These are phyloP conservation scores for Colletotrichum simmondsii DNA, from an alignment of 2,329 filamentous ascomycete species.

Conservation along the genomic window DNA sequence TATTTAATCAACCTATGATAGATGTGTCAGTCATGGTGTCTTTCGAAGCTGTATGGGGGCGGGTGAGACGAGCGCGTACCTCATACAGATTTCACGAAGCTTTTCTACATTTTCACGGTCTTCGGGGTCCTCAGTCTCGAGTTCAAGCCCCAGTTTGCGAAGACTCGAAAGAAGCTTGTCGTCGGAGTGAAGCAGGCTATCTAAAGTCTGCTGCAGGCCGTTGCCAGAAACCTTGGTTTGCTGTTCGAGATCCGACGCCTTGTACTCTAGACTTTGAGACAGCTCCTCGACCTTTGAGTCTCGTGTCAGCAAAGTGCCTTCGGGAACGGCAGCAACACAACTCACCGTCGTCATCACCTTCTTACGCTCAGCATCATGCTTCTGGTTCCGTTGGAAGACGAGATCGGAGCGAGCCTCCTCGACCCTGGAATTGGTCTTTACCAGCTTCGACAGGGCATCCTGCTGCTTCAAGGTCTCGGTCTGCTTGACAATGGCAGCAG, in stretches of 20 bases:
- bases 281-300: constrained; percentile 57
- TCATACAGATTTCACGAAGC: constrained; percentile 69
- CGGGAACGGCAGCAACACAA: not conserved
- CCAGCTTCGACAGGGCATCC: constrained; percentile 65
- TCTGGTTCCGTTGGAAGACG: constrained; percentile 49
- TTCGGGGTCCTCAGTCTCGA: constrained; percentile 63
- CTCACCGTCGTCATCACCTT: constrained; percentile 55
- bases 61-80: constrained; percentile 43
- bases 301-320: not conserved
- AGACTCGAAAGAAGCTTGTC: constrained; percentile 73
- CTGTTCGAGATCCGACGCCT: constrained; percentile 60
- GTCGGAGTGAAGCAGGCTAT: constrained; percentile 66
- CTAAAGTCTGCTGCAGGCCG: constrained; percentile 59
- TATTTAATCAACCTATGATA: constrained; percentile 63
- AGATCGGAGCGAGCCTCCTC: constrained; percentile 47
- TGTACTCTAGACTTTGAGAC: constrained; percentile 57
- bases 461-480: constrained; percentile 69
- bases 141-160: constrained; percentile 72
- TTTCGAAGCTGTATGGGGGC: not conserved
- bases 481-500: constrained; percentile 72
- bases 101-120: constrained; percentile 64
- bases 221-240: constrained; percentile 58
- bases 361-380: constrained; percentile 51
- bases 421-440: constrained; percentile 53
- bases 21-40: not conserved